Evolutionary conservation across 163 green algal species (phyloP).

Genomic region (Prototheca cutis): DNA sequence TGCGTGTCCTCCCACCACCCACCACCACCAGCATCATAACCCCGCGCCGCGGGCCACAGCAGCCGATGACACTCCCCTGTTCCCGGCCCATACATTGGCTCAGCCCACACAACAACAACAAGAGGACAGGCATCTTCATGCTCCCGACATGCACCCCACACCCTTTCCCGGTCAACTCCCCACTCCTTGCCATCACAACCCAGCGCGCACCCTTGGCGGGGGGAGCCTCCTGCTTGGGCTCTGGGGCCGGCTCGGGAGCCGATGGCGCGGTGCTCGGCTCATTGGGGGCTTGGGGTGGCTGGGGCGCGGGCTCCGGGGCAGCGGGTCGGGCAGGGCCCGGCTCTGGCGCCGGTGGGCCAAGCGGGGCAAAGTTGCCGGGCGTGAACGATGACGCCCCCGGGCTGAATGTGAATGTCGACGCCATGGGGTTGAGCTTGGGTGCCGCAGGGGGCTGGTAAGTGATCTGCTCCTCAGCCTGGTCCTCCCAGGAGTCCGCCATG

Average conservation of each 20-base stretch:
- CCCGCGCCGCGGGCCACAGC: too few species aligned
- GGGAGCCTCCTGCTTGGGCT: background rate
- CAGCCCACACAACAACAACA: too few species aligned
- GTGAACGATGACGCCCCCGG: constrained; percentile 30
- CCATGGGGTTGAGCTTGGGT: constrained; percentile 40
- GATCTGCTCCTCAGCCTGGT: constrained; percentile 18
- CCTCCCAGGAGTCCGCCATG: constrained; percentile 33
- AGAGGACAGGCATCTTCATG: too few species aligned
- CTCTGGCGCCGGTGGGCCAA: background rate
- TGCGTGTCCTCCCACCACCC: too few species aligned
- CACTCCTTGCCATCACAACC: too few species aligned
- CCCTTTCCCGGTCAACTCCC: too few species aligned
- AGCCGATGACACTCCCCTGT: too few species aligned
- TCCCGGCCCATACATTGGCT: too few species aligned
- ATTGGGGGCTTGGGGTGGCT: background rate
- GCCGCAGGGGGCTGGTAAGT: constrained; percentile 5
- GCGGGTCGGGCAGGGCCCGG: background rate
- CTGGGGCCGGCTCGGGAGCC: background rate
- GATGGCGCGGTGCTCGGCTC: background rate
- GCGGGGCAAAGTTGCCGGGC: constrained; percentile 6
- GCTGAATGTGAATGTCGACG: constrained; percentile 47
- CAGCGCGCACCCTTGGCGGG: too few species aligned
- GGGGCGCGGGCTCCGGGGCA: background rate
- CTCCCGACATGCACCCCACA: too few species aligned
- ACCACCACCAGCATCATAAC: too few species aligned